Conservation (phyloP, 768 basidiomycete species). For the Suillus subaureus region DNA sequence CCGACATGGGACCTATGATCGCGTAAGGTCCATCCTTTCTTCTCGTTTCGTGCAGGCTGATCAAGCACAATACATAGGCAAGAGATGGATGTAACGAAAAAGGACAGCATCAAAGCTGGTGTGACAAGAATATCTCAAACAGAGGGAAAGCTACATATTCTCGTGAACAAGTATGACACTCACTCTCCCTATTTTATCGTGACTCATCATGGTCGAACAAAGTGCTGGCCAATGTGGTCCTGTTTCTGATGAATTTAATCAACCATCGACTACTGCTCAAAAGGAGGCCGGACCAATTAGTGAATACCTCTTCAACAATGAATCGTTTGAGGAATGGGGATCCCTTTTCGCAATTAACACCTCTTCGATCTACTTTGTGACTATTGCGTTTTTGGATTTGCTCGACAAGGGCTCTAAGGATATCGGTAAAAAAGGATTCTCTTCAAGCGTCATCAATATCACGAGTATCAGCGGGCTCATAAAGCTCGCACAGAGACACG, state of each 20-base stretch:
- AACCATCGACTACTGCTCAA: slow-evolving; percentile 57
- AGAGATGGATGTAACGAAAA: slow-evolving; percentile 72
- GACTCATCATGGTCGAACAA: slow-evolving; percentile 7
- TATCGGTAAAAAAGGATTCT: slow-evolving; percentile 55
- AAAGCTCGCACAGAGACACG: slow-evolving; percentile 76
- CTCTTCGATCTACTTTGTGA: slow-evolving; percentile 77
- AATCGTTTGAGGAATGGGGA: slow-evolving; percentile 64
- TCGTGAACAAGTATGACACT: slow-evolving; percentile 74
- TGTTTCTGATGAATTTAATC: slow-evolving; percentile 54
- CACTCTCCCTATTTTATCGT: background rate
- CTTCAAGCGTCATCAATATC: slow-evolving; percentile 73
- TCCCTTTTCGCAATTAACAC: slow-evolving; percentile 68
- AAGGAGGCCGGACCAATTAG: slow-evolving; percentile 68
- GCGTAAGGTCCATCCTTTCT: slow-evolving; percentile 46
- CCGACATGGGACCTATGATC: slow-evolving; percentile 49
- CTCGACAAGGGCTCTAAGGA: slow-evolving; percentile 74
- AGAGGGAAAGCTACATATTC: slow-evolving; percentile 74
- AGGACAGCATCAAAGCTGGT: slow-evolving; percentile 60
- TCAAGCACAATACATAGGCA: slow-evolving; percentile 41
- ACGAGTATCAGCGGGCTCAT: slow-evolving; percentile 76
- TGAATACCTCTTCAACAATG: slow-evolving; percentile 68
- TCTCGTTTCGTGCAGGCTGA: slow-evolving; percentile 8
- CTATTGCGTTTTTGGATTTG: slow-evolving; percentile 74
- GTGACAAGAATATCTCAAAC: slow-evolving; percentile 39
- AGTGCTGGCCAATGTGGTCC: slow-evolving; percentile 83